A percentile compares a stretch with the other conserved stretches of the same genome.
These are phyloP conservation scores for Acer campestre DNA, from an alignment of 345 rosid species.

Conservation along the genomic window DNA sequence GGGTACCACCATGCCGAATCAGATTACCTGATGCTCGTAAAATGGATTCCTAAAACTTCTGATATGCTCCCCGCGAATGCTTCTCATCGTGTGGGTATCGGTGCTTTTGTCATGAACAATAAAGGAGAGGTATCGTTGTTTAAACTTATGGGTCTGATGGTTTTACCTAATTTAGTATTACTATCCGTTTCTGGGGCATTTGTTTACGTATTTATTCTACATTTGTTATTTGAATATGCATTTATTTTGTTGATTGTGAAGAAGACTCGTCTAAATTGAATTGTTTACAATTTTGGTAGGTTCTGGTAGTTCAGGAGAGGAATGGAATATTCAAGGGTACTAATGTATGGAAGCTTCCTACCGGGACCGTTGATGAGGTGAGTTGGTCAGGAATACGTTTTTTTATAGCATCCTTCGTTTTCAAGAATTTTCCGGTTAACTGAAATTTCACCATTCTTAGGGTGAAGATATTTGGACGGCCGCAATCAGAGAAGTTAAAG, in stretches of 20 bases:
- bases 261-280: too few relatives aligned
- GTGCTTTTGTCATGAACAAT: constrained; percentile 64
- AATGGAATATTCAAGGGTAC: constrained; percentile 54
- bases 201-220: too few relatives aligned
- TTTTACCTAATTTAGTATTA: too few relatives aligned
- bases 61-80: constrained; percentile 69
- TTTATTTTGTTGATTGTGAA: too few relatives aligned
- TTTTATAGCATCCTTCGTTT: background rate
- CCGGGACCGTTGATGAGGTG: constrained; percentile 74
- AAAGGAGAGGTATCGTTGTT: constrained; percentile 48
- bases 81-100: constrained; percentile 72
- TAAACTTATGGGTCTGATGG: too few relatives aligned
- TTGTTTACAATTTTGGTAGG: constrained; percentile 32
- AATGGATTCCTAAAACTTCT: constrained; percentile 51
- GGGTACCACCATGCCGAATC: constrained; percentile 71
- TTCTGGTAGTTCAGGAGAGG: constrained; percentile 83
- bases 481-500: constrained; percentile 76
- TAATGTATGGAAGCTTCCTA: constrained; percentile 81
- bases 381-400: constrained; percentile 1
- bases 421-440: background rate
- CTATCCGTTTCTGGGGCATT: too few relatives aligned
- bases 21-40: constrained; percentile 74
- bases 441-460: constrained; percentile 34
- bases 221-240: too few relatives aligned
- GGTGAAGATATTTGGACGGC: constrained; percentile 74